Conservation (phyloP, 2,329 filamentous ascomycete species). For the Orbilia blumenaviensis region DNA sequence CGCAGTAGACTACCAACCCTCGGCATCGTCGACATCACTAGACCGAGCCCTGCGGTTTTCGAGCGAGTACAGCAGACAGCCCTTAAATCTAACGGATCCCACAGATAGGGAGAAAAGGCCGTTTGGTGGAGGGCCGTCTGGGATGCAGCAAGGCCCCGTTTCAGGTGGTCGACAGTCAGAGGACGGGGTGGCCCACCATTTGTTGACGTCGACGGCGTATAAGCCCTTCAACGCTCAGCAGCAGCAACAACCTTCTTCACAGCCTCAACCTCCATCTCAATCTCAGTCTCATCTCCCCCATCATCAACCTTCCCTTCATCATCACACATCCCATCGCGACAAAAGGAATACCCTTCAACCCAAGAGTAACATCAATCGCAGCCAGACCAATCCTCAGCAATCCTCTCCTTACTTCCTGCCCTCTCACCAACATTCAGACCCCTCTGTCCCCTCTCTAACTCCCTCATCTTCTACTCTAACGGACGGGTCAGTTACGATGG, state of each 20-base stretch:
- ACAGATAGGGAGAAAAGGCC: conserved; percentile 40
- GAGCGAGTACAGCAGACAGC: conserved; percentile 48
- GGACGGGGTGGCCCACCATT: conserved; percentile 51
- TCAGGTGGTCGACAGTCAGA: conserved; percentile 51
- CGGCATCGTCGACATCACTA: conserved; percentile 45
- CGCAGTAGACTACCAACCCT: conserved; percentile 7
- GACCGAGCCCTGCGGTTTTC: conserved; percentile 47
- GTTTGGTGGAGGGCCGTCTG: conserved; percentile 34
- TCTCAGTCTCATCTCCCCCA: conserved; percentile 1
- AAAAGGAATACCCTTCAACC: conserved; percentile 49
- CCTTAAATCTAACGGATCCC: conserved; percentile 51
- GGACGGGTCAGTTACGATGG: conserved; percentile 35
- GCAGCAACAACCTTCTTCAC: conserved; percentile 7
- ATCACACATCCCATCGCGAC: conserved; percentile 22
- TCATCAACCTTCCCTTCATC: conserved; percentile 12
- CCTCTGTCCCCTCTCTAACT: conserved; percentile 33
- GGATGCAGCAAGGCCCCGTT: conserved; percentile 43
- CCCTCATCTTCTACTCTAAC: conserved; percentile 20
- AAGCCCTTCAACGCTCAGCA: conserved; percentile 21
- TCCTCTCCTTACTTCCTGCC: conserved; percentile 33
- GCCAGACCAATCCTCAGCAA: conserved; percentile 25
- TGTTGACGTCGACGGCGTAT: conserved; percentile 36
- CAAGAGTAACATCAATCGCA: conserved; percentile 31
- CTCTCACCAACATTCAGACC: conserved; percentile 35
- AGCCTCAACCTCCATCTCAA: conserved; percentile 17